Percentiles rank a stretch among this genome's conserved stretches.
phyloP scores from a whole-genome alignment of 495 filamentous ascomycete genomes.

The Hapsidospora chrysogenum region DNA sequence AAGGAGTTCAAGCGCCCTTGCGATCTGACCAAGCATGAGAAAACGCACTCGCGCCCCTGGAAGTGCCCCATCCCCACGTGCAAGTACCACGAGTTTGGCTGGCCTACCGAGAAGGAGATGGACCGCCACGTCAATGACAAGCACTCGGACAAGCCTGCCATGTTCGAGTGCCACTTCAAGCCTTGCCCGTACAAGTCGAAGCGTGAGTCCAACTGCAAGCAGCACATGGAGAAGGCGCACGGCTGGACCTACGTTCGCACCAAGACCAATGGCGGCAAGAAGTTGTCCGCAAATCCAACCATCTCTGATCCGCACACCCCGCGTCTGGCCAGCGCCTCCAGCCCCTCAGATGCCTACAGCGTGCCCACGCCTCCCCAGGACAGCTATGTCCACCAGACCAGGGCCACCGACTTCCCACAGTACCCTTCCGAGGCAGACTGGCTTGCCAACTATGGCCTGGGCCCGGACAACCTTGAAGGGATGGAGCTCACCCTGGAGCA shows the following conservation, averaged over 20 bases:
- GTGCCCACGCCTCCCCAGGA: conserved; percentile 28
- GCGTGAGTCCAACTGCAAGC: conserved; percentile 94
- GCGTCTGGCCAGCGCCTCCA: conserved; percentile 36
- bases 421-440: conserved; percentile 21
- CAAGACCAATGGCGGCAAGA: conserved; percentile 63
- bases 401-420: conserved; percentile 21
- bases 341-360: conserved; percentile 24
- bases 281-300: conserved; percentile 2
- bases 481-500: conserved; percentile 32
- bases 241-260: conserved; percentile 78
- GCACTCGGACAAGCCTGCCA: conserved; percentile 58
- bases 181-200: conserved; percentile 89
- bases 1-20: conserved; percentile 88
- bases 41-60: conserved; percentile 90
- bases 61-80: conserved; percentile 69
- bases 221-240: conserved; percentile 98
- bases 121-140: conserved; percentile 93
- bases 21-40: conserved; percentile 89
- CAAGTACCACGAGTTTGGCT: conserved; percentile 76
- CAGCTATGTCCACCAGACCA: conserved; percentile 12
- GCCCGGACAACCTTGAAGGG: conserved; percentile 18
- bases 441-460: conserved; percentile 11
- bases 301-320: conserved; percentile 32
- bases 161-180: conserved; percentile 68
- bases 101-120: conserved; percentile 94